These are phyloP conservation scores for Deinandra increscens DNA, from an alignment of 129 eudicot species.

Conservation along the genomic window DNA sequence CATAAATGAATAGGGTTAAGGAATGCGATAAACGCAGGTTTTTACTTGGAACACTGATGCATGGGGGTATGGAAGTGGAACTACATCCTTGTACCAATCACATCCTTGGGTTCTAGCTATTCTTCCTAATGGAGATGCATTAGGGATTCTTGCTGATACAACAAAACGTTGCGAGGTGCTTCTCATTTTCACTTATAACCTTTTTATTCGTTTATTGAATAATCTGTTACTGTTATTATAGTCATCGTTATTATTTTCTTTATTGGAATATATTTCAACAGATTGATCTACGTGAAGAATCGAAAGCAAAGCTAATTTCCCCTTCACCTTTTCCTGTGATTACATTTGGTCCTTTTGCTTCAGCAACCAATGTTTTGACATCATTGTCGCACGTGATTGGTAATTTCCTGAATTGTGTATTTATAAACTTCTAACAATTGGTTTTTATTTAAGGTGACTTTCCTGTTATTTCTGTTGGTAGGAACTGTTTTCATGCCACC, in stretches of 20 bases:
- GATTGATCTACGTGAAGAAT: conserved; percentile 83
- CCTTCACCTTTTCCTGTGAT: conserved; percentile 68
- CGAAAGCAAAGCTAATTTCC: conserved; percentile 54
- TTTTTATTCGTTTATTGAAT: not conserved
- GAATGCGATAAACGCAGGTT: conserved; percentile 37
- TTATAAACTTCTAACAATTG: conserved; percentile 1
- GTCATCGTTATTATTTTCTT: not conserved
- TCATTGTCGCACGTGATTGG: conserved; percentile 82
- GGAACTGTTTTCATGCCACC: conserved; percentile 98
- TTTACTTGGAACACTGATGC: conserved; percentile 96
- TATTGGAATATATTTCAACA: conserved; percentile 30
- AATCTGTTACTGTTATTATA: not conserved
- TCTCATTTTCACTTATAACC: conserved; percentile 13
- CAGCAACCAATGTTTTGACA: conserved; percentile 68
- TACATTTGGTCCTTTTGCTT: conserved; percentile 87
- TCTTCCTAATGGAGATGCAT: conserved; percentile 77
- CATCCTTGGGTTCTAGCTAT: conserved; percentile 95
- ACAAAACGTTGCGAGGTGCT: conserved; percentile 91
- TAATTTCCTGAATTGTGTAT: conserved; percentile 32
- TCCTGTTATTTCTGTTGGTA: conserved; percentile 22
- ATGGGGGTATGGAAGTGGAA: conserved; percentile 83
- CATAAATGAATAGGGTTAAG: not conserved
- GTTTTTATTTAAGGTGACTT: not conserved
- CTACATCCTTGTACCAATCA: conserved; percentile 87
- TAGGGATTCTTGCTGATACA: conserved; percentile 95